These are phyloP conservation scores for Ramichloridium luteum DNA, from an alignment of 2,329 filamentous ascomycete genomes.

Conservation along the genomic window DNA sequence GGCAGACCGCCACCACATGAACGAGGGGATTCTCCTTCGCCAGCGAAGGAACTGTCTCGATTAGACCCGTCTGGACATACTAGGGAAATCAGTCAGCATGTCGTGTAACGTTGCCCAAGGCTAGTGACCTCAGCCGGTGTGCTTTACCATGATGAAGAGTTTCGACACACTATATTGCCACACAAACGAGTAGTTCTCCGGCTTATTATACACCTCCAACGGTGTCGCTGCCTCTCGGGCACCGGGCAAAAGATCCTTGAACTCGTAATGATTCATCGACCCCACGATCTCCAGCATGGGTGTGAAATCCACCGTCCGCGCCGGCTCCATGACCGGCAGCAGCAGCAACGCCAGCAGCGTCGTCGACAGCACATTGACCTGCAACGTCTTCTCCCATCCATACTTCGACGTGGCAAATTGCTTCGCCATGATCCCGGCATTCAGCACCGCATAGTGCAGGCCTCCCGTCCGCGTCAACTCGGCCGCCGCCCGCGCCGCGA, in stretches of 20 bases:
- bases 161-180: conserved; percentile 11
- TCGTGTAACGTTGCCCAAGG: neutral
- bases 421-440: conserved; percentile 25
- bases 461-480: conserved; percentile 11
- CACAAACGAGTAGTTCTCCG: neutral
- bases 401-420: conserved; percentile 18
- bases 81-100: conserved; percentile 5
- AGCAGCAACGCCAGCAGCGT: conserved; percentile 42
- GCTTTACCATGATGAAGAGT: conserved; percentile 7
- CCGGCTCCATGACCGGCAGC: conserved; percentile 23
- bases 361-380: conserved; percentile 48
- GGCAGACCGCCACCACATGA: conserved; percentile 7
- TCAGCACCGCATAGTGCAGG: conserved; percentile 29
- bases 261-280: conserved; percentile 4
- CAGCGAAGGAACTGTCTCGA: neutral
- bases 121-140: neutral
- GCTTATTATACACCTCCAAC: conserved; percentile 5
- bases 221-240: conserved; percentile 2
- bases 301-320: conserved; percentile 5
- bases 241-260: neutral
- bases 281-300: conserved; percentile 13
- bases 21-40: conserved; percentile 2
- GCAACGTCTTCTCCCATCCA: conserved; percentile 36
- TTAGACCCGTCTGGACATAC: conserved; percentile 6
- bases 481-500: conserved; percentile 17